Percentiles rank a stretch among this genome's conserved stretches.
phyloP scores from a whole-genome alignment of 176 grass and related monocot species.

The Paspalum vaginatum region DNA sequence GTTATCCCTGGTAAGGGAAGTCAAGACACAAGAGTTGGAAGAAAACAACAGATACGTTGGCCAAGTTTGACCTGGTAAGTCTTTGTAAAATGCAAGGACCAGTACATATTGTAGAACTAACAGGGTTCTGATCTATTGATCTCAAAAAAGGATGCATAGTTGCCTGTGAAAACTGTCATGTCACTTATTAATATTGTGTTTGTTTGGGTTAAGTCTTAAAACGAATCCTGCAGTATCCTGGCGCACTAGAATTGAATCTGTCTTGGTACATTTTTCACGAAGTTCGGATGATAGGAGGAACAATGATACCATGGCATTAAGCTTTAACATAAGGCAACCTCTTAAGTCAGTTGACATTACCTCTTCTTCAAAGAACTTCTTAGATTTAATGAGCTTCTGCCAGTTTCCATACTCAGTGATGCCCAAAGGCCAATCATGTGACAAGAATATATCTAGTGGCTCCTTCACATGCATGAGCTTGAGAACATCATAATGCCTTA shows the following conservation, averaged over 20 bases:
- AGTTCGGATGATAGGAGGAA: not conserved
- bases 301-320: not conserved
- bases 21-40: not conserved
- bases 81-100: not conserved
- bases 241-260: not conserved
- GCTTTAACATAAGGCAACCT: constrained; percentile 16
- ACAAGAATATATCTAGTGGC: constrained; percentile 90
- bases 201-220: constrained; percentile 15
- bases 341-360: constrained; percentile 40
- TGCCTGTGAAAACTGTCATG: not conserved
- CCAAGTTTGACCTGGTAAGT: constrained; percentile 6
- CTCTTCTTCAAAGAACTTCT: constrained; percentile 62
- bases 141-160: constrained; percentile 8
- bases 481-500: constrained; percentile 83
- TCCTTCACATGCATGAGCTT: constrained; percentile 85
- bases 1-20: not conserved
- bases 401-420: constrained; percentile 93
- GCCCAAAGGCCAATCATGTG: constrained; percentile 96
- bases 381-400: constrained; percentile 65
- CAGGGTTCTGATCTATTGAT: not conserved
- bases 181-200: constrained; percentile 29
- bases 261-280: constrained; percentile 1
- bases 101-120: not conserved
- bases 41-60: not conserved
- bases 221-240: not conserved